A percentile compares a stretch with the other conserved stretches of the same genome.
Conservation (phyloP, 1,139 yeast species). For the Eremothecium gossypii region DNA sequence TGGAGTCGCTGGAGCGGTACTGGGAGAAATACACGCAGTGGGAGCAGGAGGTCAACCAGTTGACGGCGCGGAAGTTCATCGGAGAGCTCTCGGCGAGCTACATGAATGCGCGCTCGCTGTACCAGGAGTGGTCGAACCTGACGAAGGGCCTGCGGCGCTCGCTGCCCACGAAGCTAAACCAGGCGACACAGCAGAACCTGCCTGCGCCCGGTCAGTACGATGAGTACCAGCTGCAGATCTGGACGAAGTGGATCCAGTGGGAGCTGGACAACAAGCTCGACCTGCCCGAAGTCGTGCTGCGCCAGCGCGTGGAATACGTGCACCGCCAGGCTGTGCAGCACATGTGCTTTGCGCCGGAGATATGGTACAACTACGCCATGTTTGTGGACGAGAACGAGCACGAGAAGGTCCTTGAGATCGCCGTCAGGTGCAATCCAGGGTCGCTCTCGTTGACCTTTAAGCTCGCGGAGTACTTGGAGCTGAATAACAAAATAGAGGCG, state of each 20-base stretch:
- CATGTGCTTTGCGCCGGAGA: constrained; percentile 66
- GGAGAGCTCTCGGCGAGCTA: constrained; percentile 80
- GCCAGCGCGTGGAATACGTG: constrained; percentile 60
- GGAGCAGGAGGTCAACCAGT: constrained; percentile 67
- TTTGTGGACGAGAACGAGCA: constrained; percentile 30
- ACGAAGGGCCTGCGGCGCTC: constrained; percentile 40
- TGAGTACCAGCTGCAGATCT: constrained; percentile 39
- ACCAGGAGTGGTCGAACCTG: constrained; percentile 57
- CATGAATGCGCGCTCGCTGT: constrained; percentile 79
- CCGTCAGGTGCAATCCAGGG: constrained; percentile 56
- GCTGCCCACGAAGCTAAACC: constrained; percentile 23
- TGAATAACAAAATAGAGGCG: constrained; percentile 41
- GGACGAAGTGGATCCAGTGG: constrained; percentile 75
- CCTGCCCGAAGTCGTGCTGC: constrained; percentile 41
- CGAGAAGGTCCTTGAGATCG: constrained; percentile 42
- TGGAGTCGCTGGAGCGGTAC: constrained; percentile 60
- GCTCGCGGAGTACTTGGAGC: constrained; percentile 62
- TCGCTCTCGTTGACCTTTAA: constrained; percentile 62
- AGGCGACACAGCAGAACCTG: constrained; percentile 34
- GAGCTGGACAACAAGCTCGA: constrained; percentile 66
- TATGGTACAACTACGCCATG: constrained; percentile 67
- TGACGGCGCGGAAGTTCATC: constrained; percentile 78
- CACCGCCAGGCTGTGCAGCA: constrained; percentile 63
- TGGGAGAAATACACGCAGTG: constrained; percentile 80
- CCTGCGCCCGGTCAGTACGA: constrained; percentile 30